A percentile compares a stretch with the other conserved stretches of the same genome.
Evolutionary conservation across 768 basidiomycete genomes (phyloP).

Genomic region (Polyporus arcularius): DNA sequence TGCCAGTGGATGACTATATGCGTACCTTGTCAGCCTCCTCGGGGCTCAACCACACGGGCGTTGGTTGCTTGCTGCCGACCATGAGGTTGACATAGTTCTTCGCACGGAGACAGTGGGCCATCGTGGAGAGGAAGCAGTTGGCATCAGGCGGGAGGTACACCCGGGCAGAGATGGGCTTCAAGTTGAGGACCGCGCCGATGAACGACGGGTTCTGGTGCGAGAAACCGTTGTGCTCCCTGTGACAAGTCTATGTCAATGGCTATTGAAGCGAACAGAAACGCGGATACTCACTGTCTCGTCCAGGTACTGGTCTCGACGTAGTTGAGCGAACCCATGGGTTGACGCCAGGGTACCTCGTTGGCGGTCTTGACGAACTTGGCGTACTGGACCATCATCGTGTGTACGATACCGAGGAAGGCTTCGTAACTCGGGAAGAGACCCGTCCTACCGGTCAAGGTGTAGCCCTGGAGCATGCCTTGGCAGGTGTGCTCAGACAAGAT

Average conservation of each 20-base stretch:
- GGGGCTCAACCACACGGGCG: conserved; percentile 72
- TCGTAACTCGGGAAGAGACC: conserved; percentile 91
- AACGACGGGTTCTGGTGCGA: conserved; percentile 87
- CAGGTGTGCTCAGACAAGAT: conserved; percentile 89
- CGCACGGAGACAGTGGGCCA: conserved; percentile 80
- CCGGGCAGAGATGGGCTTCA: conserved; percentile 70
- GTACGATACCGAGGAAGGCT: conserved; percentile 86
- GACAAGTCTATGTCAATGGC: background rate
- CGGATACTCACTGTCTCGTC: conserved; percentile 53
- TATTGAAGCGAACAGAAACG: too few species aligned
- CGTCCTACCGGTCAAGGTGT: conserved; percentile 85
- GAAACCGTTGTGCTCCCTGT: conserved; percentile 79
- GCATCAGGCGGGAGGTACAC: conserved; percentile 91
- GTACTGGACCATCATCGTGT: conserved; percentile 91
- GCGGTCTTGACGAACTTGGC: conserved; percentile 86
- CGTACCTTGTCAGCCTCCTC: conserved; percentile 72
- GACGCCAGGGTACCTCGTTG: conserved; percentile 70
- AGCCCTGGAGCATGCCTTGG: conserved; percentile 90
- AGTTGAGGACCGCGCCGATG: conserved; percentile 81
- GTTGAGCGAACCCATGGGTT: conserved; percentile 70
- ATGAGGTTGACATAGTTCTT: conserved; percentile 89
- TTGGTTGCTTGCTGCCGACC: conserved; percentile 86
- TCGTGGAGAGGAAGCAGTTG: conserved; percentile 81
- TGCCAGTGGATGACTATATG: background rate
- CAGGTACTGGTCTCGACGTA: conserved; percentile 90